Evolutionary conservation across 352 stramenopile species (phyloP).

Genomic region (Phytophthora rubi): DNA sequence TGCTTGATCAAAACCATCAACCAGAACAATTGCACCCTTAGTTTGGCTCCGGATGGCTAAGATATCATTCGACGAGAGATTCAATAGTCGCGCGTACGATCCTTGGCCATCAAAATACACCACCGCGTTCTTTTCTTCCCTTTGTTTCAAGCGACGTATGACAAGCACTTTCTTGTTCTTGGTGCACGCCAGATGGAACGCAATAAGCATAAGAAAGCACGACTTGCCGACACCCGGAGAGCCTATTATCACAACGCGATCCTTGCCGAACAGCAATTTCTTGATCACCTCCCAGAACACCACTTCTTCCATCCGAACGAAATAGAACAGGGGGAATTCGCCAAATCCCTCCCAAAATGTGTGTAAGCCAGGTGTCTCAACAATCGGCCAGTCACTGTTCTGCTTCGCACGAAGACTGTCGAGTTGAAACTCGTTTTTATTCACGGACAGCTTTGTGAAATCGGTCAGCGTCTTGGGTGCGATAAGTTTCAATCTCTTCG

Average conservation of each 20-base stretch:
- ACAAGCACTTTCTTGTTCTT: conserved; percentile 26
- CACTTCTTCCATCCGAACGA: not conserved
- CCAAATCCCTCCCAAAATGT: too few species aligned
- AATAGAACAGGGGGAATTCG: too few species aligned
- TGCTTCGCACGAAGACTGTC: too few species aligned
- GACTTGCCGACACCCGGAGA: conserved; percentile 33
- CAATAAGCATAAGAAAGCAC: conserved; percentile 33
- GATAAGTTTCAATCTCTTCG: too few species aligned
- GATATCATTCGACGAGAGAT: conserved; percentile 6
- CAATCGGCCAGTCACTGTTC: too few species aligned
- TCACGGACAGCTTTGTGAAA: too few species aligned
- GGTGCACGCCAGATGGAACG: conserved; percentile 23
- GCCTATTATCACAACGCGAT: conserved; percentile 26
- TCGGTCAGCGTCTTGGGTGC: too few species aligned
- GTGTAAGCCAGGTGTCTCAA: too few species aligned
- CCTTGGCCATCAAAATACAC: conserved; percentile 24
- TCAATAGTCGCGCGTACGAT: conserved; percentile 8
- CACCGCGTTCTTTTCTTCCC: conserved; percentile 7
- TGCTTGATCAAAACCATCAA: conserved; percentile 27
- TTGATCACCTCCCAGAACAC: conserved; percentile 5
- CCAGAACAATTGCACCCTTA: conserved; percentile 13
- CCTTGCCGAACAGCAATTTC: conserved; percentile 4
- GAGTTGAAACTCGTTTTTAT: too few species aligned
- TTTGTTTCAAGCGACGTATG: conserved; percentile 31
- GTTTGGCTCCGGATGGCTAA: not conserved